A percentile compares a stretch with the other conserved stretches of the same genome.
phyloP scores from a whole-genome alignment of 208 protist genomes.

The Trypanosoma lewisi region DNA sequence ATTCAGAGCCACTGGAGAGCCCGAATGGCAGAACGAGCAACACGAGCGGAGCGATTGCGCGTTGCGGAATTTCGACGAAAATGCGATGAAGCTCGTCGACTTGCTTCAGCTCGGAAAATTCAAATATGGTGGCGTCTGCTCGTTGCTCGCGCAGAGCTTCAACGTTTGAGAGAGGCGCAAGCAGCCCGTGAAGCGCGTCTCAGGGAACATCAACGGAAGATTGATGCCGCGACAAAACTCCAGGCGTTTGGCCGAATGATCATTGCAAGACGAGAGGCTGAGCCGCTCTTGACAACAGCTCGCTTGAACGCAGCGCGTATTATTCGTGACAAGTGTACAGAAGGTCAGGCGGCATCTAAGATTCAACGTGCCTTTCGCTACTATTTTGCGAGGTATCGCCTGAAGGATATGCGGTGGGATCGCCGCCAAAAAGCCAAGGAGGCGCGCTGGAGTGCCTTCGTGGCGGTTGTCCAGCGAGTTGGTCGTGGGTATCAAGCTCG shows the following conservation, averaged over 20 bases:
- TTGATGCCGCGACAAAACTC: slow-evolving; percentile 58
- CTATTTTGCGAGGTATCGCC: slow-evolving; percentile 37
- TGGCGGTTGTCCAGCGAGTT: slow-evolving; percentile 46
- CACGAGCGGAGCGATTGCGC: slow-evolving; percentile 21
- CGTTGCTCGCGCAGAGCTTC: slow-evolving; percentile 21
- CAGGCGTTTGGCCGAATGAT: slow-evolving; percentile 76
- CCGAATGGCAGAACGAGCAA: slow-evolving; percentile 23
- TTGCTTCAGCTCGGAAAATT: slow-evolving; percentile 21
- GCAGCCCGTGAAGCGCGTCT: slow-evolving; percentile 39
- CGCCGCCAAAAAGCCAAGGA: not conserved
- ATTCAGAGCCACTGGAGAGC: slow-evolving; percentile 73
- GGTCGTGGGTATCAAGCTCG: slow-evolving; percentile 61
- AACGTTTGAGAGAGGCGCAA: slow-evolving; percentile 24
- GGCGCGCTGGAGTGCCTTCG: slow-evolving; percentile 4
- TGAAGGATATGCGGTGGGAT: slow-evolving; percentile 12
- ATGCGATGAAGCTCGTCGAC: slow-evolving; percentile 21
- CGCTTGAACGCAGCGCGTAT: slow-evolving; percentile 50
- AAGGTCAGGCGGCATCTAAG: slow-evolving; percentile 34
- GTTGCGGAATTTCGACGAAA: slow-evolving; percentile 19
- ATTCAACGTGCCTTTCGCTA: slow-evolving; percentile 71
- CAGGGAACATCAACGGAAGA: slow-evolving; percentile 40
- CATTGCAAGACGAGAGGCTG: slow-evolving; percentile 32
- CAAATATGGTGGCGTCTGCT: slow-evolving; percentile 39
- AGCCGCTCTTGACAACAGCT: slow-evolving; percentile 41
- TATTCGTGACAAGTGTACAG: slow-evolving; percentile 31